Evolutionary conservation across 805 yeast genomes (phyloP).

Genomic region (Yarrowia sp.): DNA sequence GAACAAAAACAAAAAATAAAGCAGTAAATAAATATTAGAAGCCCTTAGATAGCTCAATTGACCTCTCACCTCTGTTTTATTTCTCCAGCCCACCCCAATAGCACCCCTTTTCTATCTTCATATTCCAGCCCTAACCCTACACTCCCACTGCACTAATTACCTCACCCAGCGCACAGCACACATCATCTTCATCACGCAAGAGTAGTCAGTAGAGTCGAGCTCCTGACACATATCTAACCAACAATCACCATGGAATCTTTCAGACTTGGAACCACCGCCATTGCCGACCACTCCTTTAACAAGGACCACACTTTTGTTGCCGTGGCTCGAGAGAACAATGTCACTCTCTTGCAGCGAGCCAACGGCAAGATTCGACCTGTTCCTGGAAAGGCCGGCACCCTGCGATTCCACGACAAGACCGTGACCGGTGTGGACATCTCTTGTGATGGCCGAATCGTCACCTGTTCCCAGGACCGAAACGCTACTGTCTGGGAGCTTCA

Average conservation of each 20-base stretch:
- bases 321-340: conserved; percentile 71
- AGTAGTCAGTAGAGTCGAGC: conserved; percentile 38
- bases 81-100: background rate
- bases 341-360: conserved; percentile 39
- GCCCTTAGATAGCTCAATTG: background rate
- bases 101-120: background rate
- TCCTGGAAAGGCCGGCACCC: conserved; percentile 20
- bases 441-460: conserved; percentile 74
- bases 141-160: background rate
- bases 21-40: no score
- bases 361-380: conserved; percentile 13
- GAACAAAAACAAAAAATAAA: no score
- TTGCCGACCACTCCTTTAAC: conserved; percentile 87
- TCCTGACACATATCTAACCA: conserved; percentile 32
- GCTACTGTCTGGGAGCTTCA: conserved; percentile 93
- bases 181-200: background rate
- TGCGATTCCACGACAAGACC: conserved; percentile 68
- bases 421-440: conserved; percentile 94
- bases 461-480: conserved; percentile 96
- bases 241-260: conserved; percentile 6
- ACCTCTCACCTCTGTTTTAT: background rate
- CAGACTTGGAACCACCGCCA: conserved; percentile 68
- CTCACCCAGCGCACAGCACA: background rate
- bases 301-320: conserved; percentile 66
- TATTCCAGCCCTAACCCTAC: background rate